Base-by-base conservation (phyloP, 2,329 filamentous ascomycete species). In the Xylariaceae sp. region DNA sequence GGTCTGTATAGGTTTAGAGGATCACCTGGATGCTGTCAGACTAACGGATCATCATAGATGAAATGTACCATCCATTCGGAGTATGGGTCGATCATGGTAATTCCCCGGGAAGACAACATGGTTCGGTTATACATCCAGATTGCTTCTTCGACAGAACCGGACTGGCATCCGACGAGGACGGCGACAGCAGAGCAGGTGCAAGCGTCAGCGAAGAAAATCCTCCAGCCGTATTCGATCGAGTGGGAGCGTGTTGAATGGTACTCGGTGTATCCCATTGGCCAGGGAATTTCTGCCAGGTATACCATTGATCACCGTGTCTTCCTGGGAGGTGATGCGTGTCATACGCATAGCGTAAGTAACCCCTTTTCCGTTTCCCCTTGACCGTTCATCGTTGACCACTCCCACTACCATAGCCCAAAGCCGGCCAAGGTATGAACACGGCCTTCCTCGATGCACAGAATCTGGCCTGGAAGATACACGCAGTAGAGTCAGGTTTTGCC, bases 381-480 rank as follows among this genome's bases (percentile, higher is more conserved):
- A 23, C 18, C 17, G 13, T 52, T 47, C 7, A n/a, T 9, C 18
- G 10, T 39, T 42, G 37, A 2, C 53, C 54, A 37, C 62, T 63
- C 13, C 60, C 48, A n/a, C 9, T 73, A 81, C 52, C 78, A 81
- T 68, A 85, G 82, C 88, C 88, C 44, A 90, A 90, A 77, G 88
- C 88, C 37, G 88, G 88, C 1, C 88, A 90, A 73, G 88, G 88
- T 35, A 91, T 91, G 88, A 91, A 91, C 69, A 88, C 88, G 0
- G 88, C 87, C 2, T 90, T 91, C 75, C 78, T 89, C 55, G 88
- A 93, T 66, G 91, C 91, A 0, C 84, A 91, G 61, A 97, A 97
- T 73, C 80, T 97, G 47, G 92, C 92, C 6, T 97, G 92, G 92
- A 97, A 97, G 78, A 89, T 97, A 55, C 92, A 96, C 71, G 86